Conservation (phyloP, 805 yeast genomes). For the Metschnikowia gruessii region DNA sequence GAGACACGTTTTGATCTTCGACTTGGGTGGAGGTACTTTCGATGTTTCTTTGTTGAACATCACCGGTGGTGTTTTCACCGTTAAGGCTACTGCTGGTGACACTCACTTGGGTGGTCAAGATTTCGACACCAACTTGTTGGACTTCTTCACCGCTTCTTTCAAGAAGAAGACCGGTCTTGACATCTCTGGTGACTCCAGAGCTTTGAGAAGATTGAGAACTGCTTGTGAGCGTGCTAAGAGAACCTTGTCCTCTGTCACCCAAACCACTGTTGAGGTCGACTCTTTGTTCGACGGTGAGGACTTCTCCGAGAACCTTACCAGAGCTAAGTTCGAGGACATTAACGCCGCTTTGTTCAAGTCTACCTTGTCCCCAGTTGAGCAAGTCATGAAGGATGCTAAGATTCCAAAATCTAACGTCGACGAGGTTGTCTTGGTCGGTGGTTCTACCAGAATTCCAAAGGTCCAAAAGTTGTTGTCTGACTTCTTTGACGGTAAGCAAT, state of each 20-base stretch:
- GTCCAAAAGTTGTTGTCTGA: slow-evolving; percentile 90
- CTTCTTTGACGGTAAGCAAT: slow-evolving; percentile 91
- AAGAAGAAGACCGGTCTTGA: slow-evolving; percentile 46
- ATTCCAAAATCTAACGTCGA: slow-evolving; percentile 82
- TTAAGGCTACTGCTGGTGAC: slow-evolving; percentile 78
- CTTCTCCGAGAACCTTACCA: slow-evolving; percentile 90
- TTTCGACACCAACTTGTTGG: slow-evolving; percentile 50
- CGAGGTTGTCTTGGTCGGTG: slow-evolving; percentile 97
- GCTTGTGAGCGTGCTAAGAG: slow-evolving; percentile 99
- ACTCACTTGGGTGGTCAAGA: slow-evolving; percentile 53
- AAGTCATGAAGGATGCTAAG: slow-evolving; percentile 91
- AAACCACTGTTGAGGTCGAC: slow-evolving; percentile 94
- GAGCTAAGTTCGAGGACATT: slow-evolving; percentile 97
- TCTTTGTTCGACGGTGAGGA: slow-evolving; percentile 93
- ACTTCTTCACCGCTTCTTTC: slow-evolving; percentile 46
- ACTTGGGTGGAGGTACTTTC: slow-evolving; percentile 97
- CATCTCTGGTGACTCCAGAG: slow-evolving; percentile 47
- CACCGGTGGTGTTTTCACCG: slow-evolving; percentile 96
- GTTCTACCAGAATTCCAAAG: slow-evolving; percentile 99
- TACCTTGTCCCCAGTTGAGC: slow-evolving; percentile 94
- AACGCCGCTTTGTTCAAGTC: slow-evolving; percentile 90
- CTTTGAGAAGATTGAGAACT: slow-evolving; percentile 78
- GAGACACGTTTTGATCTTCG: slow-evolving; percentile 82
- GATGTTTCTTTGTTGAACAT: slow-evolving; percentile 90
- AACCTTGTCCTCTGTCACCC: slow-evolving; percentile 90